Evolutionary conservation across 768 basidiomycete genomes (phyloP).

Genomic region (Dacryopinax spathularia): DNA sequence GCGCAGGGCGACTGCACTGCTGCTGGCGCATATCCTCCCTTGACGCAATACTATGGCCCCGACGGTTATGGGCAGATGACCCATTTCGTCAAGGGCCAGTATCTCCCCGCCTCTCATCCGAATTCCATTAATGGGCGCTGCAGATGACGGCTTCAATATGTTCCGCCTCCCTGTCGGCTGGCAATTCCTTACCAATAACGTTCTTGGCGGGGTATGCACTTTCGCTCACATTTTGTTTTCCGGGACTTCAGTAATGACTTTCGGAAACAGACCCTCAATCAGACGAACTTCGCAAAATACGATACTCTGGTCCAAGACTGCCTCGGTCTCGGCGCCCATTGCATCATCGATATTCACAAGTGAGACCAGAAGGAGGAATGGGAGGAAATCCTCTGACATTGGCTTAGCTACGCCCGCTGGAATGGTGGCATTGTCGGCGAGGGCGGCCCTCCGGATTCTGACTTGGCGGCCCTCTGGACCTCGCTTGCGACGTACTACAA

Average conservation of each 20-base stretch:
- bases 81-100: constrained; percentile 41
- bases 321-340: constrained; percentile 36
- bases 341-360: constrained; percentile 36
- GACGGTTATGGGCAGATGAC: constrained; percentile 45
- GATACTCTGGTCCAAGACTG: constrained; percentile 40
- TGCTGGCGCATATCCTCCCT: constrained; percentile 32
- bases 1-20: constrained; percentile 20
- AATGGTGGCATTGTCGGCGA: constrained; percentile 45
- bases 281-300: constrained; percentile 35
- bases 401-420: constrained; percentile 49
- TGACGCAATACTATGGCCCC: constrained; percentile 32
- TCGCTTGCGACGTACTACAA: constrained; percentile 39
- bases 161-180: constrained; percentile 50
- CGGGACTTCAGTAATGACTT: not conserved
- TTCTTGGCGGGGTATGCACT: not conserved
- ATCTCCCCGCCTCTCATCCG: not conserved
- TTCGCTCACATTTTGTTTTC: not conserved
- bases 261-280: constrained; percentile 25
- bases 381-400: not conserved
- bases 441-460: constrained; percentile 42
- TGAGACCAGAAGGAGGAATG: not conserved
- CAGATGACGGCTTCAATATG: constrained; percentile 29
- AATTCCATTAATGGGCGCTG: not conserved
- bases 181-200: constrained; percentile 28
- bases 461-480: constrained; percentile 42